Evolutionary conservation across 2,329 filamentous ascomycete species (phyloP).

Genomic region (Emmonsiellopsis sp.): DNA sequence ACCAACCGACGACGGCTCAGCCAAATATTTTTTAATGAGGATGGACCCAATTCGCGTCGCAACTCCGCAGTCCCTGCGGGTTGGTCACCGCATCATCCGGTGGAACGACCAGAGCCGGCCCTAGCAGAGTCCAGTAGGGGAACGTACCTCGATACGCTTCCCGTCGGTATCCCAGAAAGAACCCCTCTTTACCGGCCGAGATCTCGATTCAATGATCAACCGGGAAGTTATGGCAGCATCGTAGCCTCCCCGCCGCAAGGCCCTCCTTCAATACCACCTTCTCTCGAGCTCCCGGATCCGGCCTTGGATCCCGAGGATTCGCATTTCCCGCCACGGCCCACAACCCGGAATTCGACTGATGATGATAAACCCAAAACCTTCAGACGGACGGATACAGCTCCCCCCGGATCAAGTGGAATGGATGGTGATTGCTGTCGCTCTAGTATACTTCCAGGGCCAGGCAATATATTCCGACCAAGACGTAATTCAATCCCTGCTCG

Average conservation of each 20-base stretch:
- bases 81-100: slow-evolving; percentile 8
- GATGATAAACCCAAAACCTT: not conserved
- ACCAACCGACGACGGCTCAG: slow-evolving; percentile 33
- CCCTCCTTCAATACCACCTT: slow-evolving; percentile 33
- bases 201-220: slow-evolving; percentile 24
- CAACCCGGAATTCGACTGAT: not conserved
- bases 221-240: slow-evolving; percentile 56
- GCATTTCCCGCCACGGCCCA: slow-evolving; percentile 7
- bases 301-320: slow-evolving; percentile 41
- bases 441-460: slow-evolving; percentile 9
- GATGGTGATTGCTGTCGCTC: not conserved
- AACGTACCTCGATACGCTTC: slow-evolving; percentile 19
- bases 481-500: slow-evolving; percentile 16
- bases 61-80: too few relatives aligned
- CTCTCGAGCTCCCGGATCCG: slow-evolving; percentile 53
- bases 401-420: not conserved
- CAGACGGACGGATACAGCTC: not conserved
- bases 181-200: slow-evolving; percentile 25
- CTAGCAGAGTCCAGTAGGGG: not conserved
- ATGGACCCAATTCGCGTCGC: slow-evolving; percentile 3
- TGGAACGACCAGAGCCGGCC: slow-evolving; percentile 8
- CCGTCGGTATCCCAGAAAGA: slow-evolving; percentile 29
- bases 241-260: slow-evolving; percentile 42
- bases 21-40: slow-evolving; percentile 11
- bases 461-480: slow-evolving; percentile 13